phyloP scores from a whole-genome alignment of 148 eudicot genomes.

The Nyssa sinensis region DNA sequence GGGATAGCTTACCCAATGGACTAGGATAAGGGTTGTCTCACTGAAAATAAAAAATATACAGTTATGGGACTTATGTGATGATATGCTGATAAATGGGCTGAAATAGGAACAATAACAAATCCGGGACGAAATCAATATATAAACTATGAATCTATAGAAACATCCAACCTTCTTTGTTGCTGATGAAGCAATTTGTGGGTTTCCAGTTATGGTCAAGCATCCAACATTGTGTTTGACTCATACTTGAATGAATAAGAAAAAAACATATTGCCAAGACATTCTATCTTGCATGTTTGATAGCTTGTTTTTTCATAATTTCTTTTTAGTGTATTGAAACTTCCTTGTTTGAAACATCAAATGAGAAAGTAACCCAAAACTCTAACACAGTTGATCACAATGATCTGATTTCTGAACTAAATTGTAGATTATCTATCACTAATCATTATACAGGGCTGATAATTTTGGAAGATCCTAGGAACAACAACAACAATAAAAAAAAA shows the following conservation, averaged over 20 bases:
- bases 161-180: background rate
- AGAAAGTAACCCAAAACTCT: background rate
- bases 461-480: too few relatives aligned
- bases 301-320: background rate
- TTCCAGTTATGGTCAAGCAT: background rate
- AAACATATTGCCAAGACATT: background rate
- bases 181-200: background rate
- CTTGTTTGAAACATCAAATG: background rate
- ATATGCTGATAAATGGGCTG: background rate
- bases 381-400: background rate
- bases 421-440: too few relatives aligned
- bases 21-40: too few relatives aligned
- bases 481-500: too few relatives aligned
- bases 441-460: too few relatives aligned
- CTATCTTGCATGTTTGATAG: background rate
- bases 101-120: background rate
- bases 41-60: too few relatives aligned
- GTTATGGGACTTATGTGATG: background rate
- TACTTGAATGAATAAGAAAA: background rate
- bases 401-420: too few relatives aligned
- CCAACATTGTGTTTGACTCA: background rate
- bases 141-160: too few relatives aligned
- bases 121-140: too few relatives aligned
- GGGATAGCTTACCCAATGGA: too few relatives aligned
- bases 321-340: background rate